Evolutionary conservation across 371 early-diverging fungal genomes (phyloP).

Genomic region (Mortierella sp.): DNA sequence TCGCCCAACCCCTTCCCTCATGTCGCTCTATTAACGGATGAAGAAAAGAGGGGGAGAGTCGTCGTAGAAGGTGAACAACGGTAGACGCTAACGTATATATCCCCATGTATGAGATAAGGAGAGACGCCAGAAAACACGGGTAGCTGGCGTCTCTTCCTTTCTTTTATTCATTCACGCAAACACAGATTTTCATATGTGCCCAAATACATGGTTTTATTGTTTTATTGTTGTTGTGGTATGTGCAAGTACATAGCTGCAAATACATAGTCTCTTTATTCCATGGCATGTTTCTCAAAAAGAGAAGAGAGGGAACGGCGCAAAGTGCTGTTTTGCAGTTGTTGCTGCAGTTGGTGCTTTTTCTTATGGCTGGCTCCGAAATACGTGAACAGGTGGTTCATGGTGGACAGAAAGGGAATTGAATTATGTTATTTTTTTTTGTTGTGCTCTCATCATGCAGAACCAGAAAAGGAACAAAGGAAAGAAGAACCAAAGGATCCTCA

Average conservation of each 20-base stretch:
- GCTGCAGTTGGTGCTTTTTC: too few relatives aligned
- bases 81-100: background rate
- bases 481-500: slow-evolving; percentile 7
- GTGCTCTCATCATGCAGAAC: background rate
- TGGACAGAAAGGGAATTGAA: background rate
- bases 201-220: background rate
- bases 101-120: too few relatives aligned
- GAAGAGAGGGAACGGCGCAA: slow-evolving; percentile 3
- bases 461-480: background rate
- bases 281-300: background rate
- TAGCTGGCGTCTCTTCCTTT: background rate
- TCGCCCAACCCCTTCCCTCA: background rate
- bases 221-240: background rate
- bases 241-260: background rate
- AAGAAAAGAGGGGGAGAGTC: background rate
- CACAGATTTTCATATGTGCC: background rate
- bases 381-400: background rate
- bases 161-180: background rate
- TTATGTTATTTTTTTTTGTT: background rate
- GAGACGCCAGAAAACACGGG: background rate
- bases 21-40: background rate
- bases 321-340: background rate
- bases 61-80: background rate
- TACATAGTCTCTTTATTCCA: background rate
- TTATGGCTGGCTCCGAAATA: background rate